These are phyloP conservation scores for Paramecium octaurelia DNA, from an alignment of 73 alveolate genomes.

Conservation along the genomic window DNA sequence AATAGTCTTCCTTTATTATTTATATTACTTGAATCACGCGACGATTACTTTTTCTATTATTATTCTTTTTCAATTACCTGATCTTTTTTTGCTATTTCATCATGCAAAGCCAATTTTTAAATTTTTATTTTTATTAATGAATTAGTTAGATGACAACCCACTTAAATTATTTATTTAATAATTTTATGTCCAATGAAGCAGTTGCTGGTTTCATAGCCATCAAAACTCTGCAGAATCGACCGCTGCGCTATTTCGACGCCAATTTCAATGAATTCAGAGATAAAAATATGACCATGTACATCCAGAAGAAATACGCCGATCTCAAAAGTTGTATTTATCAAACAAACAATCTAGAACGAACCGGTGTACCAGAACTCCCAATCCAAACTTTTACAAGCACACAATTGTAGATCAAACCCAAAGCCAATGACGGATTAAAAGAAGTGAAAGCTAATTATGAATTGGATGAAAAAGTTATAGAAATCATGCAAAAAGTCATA, in stretches of 20 bases:
- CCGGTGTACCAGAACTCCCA: neutral
- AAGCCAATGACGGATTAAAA: neutral
- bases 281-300: neutral
- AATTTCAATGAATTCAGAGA: slow-evolving; percentile 35
- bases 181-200: slow-evolving; percentile 7
- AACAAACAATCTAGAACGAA: neutral
- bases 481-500: neutral
- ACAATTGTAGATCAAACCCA: neutral
- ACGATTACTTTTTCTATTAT: neutral
- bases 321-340: neutral
- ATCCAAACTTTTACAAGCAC: neutral
- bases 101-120: neutral
- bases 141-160: neutral
- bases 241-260: neutral
- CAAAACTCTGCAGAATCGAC: neutral
- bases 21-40: neutral
- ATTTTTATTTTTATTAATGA: neutral
- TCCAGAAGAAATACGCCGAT: slow-evolving; percentile 21
- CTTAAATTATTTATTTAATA: neutral
- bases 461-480: neutral
- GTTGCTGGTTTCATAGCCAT: neutral
- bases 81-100: neutral
- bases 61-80: neutral
- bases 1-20: neutral
- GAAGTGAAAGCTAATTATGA: neutral